These are phyloP conservation scores for Epichloe gansuensis DNA, from an alignment of 2,329 filamentous ascomycete genomes.

Conservation along the genomic window DNA sequence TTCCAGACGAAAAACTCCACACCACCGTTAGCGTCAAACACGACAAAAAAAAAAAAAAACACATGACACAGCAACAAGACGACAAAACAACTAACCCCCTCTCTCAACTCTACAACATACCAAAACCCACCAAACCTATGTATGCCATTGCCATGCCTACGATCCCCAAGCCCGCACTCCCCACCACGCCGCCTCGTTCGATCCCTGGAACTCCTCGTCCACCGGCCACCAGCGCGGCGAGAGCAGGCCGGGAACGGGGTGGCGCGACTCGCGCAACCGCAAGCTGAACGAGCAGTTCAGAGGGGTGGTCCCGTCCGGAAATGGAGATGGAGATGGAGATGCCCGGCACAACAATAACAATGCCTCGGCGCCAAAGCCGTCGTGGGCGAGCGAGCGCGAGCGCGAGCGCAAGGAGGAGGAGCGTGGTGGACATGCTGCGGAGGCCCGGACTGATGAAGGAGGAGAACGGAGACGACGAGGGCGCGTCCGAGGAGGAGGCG, in stretches of 20 bases:
- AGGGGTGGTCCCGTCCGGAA: constrained; percentile 36
- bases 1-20: no score
- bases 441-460: constrained; percentile 23
- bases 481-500: neutral
- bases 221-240: constrained; percentile 73
- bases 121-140: neutral
- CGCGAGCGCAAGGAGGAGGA: constrained; percentile 14
- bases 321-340: constrained; percentile 5
- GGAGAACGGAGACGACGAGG: neutral
- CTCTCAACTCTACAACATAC: neutral
- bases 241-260: constrained; percentile 48
- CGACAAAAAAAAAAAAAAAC: no score
- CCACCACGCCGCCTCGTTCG: constrained; percentile 36
- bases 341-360: neutral
- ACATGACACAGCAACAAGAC: no score
- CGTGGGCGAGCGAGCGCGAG: neutral
- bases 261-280: constrained; percentile 56
- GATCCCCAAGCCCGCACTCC: constrained; percentile 25
- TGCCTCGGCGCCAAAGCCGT: neutral
- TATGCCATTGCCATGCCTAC: neutral
- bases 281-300: constrained; percentile 62
- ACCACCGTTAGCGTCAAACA: no score
- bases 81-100: no score
- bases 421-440: constrained; percentile 42
- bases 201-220: constrained; percentile 61